Conservation (phyloP, 192 early-diverging fungal species). For the Linnemannia exigua region DNA sequence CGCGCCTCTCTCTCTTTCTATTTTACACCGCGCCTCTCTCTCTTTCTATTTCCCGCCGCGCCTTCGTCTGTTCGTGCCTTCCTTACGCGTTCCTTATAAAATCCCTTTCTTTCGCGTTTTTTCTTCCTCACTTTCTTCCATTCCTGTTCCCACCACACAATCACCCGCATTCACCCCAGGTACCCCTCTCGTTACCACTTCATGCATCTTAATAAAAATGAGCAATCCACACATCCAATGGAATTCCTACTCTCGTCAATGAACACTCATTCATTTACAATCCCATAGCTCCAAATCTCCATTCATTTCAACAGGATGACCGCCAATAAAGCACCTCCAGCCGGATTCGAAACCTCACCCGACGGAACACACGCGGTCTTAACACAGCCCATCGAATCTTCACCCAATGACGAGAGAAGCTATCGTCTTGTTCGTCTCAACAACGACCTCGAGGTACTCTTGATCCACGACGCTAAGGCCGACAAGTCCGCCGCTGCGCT, state of each 20-base stretch:
- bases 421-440: slow-evolving; percentile 69
- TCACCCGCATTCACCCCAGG: background rate
- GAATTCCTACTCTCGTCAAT: background rate
- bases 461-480: slow-evolving; percentile 66
- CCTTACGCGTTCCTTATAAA: too few relatives aligned
- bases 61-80: too few relatives aligned
- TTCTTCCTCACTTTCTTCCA: background rate
- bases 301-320: background rate
- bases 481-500: slow-evolving; percentile 74
- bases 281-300: background rate
- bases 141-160: background rate
- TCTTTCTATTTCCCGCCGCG: too few relatives aligned
- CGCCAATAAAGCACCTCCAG: background rate
- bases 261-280: background rate
- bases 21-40: too few relatives aligned
- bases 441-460: slow-evolving; percentile 70
- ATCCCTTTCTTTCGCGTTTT: too few relatives aligned
- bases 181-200: background rate
- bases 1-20: too few relatives aligned
- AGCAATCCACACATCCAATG: background rate
- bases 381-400: slow-evolving; percentile 58
- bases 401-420: slow-evolving; percentile 69
- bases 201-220: background rate
- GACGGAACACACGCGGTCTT: slow-evolving; percentile 44
- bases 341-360: slow-evolving; percentile 22